Base-by-base conservation (phyloP, 768 basidiomycete genomes). In the Lactarius hatsudake region DNA sequence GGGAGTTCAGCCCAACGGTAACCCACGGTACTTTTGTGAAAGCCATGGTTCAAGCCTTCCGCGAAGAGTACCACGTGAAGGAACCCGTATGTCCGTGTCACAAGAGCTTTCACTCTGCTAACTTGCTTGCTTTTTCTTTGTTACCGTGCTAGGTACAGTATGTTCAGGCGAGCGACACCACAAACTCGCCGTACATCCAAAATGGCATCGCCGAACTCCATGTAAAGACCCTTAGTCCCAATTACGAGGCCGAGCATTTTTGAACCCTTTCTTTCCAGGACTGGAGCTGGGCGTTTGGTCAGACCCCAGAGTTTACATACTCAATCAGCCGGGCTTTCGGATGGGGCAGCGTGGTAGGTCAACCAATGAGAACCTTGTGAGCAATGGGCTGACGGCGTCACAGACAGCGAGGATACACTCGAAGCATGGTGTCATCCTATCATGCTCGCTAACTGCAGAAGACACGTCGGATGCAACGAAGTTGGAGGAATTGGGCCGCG, bases 271-370 rank as follows among this genome's bases (percentile, higher is more conserved):
- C 8, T 56, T 60, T 43, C 15, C 72, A 96, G 95, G 88, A 83
- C 40, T 98, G 97, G 97, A 84, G 93, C 26, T 98, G 96, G 94
- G 80, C 84, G 17, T 97, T 87, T 72, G 96, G 96, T 0, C 92
- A 96, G 74, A 96, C 96, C 0, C 95, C 96, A 51, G 91, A 96
- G 74, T 98, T 99, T 75, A 89, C 86, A 8, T 91, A 93, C 72
- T 80, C 79, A 3, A 51, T 86, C 7, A 57, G 75, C 36, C 75
- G 74, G 5, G 63, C 69, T 20, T 79, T 84, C 55, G 56, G 72
- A 17, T 81, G 81, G 75, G 81, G 80, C 12, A 62, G 72, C 6
- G 63, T 82, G 28, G 84, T 83, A 69, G 71, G 82, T 77, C 43
- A 57, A 56, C 38, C 51, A 40, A 42, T 34, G 17, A 32, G 43